Conservation (phyloP, 805 yeast genomes). For the Saturnispora ahearnii region DNA sequence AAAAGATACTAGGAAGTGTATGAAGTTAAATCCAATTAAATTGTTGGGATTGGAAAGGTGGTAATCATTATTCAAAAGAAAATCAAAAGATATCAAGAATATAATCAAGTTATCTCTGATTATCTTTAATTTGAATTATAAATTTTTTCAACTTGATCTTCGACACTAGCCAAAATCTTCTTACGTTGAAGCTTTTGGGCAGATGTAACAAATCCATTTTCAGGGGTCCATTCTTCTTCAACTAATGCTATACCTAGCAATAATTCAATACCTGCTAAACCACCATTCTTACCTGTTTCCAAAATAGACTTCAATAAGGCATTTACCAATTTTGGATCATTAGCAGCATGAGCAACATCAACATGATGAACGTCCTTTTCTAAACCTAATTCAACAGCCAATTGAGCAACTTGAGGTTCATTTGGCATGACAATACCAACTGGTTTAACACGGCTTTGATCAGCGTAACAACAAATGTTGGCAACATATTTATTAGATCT, state of each 20-base stretch:
- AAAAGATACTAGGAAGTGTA: background rate
- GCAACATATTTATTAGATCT: conserved; percentile 69
- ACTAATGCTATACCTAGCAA: conserved; percentile 67
- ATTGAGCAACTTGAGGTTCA: conserved; percentile 50
- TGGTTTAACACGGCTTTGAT: conserved; percentile 79
- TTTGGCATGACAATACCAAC: conserved; percentile 84
- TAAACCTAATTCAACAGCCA: conserved; percentile 51
- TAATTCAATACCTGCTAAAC: conserved; percentile 79
- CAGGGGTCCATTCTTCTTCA: conserved; percentile 97
- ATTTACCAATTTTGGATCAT: conserved; percentile 46
- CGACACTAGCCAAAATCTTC: conserved; percentile 66
- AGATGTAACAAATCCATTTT: conserved; percentile 84
- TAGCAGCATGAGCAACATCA: conserved; percentile 37
- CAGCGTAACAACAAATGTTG: conserved; percentile 92
- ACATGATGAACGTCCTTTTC: conserved; percentile 34
- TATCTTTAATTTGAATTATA: conserved; percentile 29
- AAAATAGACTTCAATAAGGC: conserved; percentile 52
- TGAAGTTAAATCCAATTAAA: background rate
- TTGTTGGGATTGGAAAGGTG: too few species aligned
- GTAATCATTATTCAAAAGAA: background rate
- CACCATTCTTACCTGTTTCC: conserved; percentile 71
- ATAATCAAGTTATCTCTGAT: background rate
- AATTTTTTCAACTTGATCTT: conserved; percentile 57
- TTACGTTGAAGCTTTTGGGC: conserved; percentile 95
- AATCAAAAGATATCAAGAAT: background rate